Percentiles rank a stretch among this genome's conserved stretches.
These are phyloP conservation scores for Aspergillus chevalieri DNA, from an alignment of 2,329 filamentous ascomycete genomes.

Conservation along the genomic window DNA sequence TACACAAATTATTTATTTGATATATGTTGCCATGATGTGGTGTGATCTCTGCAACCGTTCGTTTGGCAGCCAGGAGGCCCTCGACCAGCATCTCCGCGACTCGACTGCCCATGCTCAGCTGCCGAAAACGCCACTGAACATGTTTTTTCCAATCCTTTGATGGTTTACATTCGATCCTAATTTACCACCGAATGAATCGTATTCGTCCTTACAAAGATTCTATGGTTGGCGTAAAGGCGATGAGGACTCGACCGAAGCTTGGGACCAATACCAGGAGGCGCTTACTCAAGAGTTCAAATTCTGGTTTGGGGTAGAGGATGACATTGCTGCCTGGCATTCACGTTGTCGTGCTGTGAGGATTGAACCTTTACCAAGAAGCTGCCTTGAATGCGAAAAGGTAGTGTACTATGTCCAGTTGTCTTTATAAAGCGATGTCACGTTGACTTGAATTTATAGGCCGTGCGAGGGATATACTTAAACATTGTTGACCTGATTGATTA, in stretches of 20 bases:
- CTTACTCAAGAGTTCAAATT: slow-evolving; percentile 8
- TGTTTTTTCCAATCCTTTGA: not conserved
- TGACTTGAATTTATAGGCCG: not conserved
- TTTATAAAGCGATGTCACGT: not conserved
- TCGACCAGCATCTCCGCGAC: not conserved
- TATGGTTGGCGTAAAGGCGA: not conserved
- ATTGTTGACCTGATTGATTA: slow-evolving; percentile 1
- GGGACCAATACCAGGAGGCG: slow-evolving; percentile 5
- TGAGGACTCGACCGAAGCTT: not conserved
- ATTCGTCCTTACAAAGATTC: not conserved
- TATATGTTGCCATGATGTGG: no score
- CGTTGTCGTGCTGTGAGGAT: slow-evolving; percentile 8
- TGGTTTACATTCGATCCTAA: not conserved
- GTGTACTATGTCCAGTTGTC: not conserved
- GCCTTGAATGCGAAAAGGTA: not conserved
- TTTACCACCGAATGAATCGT: not conserved
- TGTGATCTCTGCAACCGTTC: no score
- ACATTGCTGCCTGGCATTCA: slow-evolving; percentile 7
- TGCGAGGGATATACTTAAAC: not conserved
- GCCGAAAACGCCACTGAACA: not conserved
- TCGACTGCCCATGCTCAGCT: not conserved
- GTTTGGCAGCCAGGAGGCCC: no score
- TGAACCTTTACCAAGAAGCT: slow-evolving; percentile 5
- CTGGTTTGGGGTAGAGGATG: slow-evolving; percentile 8
- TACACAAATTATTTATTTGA: no score